Percentiles rank a stretch among this genome's conserved stretches.
Conservation (phyloP, 192 early-diverging fungal species). For the Coemansia sp. region DNA sequence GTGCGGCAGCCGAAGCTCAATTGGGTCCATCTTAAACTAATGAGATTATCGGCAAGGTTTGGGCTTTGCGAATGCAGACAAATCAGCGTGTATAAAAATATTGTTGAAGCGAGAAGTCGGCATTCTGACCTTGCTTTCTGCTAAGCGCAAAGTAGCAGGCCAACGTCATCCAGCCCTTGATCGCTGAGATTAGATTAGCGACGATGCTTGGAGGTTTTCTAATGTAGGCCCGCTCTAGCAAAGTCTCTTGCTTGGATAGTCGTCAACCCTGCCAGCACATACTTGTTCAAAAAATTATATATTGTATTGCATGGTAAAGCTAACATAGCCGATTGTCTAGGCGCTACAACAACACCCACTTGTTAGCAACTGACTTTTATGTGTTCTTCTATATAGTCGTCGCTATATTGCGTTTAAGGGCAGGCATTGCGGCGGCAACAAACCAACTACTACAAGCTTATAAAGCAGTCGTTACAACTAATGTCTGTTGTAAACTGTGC, state of each 20-base stretch:
- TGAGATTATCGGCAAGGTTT: background rate
- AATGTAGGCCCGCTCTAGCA: too few species aligned
- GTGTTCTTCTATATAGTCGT: background rate
- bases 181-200: background rate
- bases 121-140: background rate
- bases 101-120: background rate
- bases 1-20: slow-evolving; percentile 34
- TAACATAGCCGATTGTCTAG: too few species aligned
- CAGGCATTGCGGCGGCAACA: too few species aligned
- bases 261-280: background rate
- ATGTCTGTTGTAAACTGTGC: background rate
- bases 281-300: too few species aligned
- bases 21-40: slow-evolving; percentile 25
- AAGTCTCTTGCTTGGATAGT: too few species aligned
- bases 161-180: background rate
- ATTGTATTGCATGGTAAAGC: too few species aligned
- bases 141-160: background rate
- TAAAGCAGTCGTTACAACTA: background rate
- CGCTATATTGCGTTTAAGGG: background rate
- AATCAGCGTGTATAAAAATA: background rate
- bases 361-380: too few species aligned
- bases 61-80: background rate
- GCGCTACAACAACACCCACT: too few species aligned
- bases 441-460: background rate
- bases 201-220: background rate